Base-by-base conservation (phyloP, 768 basidiomycete species). In the Tulasnella calospora region DNA sequence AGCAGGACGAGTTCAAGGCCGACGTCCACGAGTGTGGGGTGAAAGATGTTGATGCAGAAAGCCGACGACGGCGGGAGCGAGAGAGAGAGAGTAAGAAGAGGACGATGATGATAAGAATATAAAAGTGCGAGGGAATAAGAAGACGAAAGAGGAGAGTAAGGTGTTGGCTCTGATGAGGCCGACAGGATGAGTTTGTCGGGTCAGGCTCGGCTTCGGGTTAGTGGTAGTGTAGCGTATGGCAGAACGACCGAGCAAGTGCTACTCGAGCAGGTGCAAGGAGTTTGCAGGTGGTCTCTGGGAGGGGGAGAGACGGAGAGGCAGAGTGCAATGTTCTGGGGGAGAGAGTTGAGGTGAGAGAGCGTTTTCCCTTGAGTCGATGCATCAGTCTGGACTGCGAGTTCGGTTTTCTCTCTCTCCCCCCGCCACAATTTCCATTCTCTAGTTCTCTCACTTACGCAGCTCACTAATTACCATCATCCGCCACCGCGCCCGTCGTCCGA, bases 101-200 rank as follows among this genome's bases (percentile, higher is more conserved):
- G 55, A 57, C 7, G 55, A n/a, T n/a, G 30, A 27, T 67, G 70
- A 71, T 72, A 40, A 35, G 71, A 72, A 72, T 72, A 72, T 72
- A 21, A 27, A 36, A 40, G 36, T 33, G 71, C 30, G 36, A 40
- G n/a, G 30, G 44, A 40, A 46, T 40, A 72, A 72, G 44, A 46
- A 72, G 30, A 46, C n/a, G n/a, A 72, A 46, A 40, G 44, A 33
- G 36, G 71, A 40, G 36, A 40, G 71, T 72, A 46, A 72, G 71
- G 71, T 72, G 71, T 40, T 72, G 71, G 38, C 71, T 40, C 71
- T 72, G 38, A 46, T 72, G 71, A 40, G 71, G 71, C 44, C 71
- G 71, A 72, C 21, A 35, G 30, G 61, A 35, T 67, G 61, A 67
- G 61, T 27, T 67, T 67, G 61, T 67, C 61, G 61, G 61, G 21